Conservation (phyloP, 2,329 filamentous ascomycete genomes). For the Fusarium torulosum region DNA sequence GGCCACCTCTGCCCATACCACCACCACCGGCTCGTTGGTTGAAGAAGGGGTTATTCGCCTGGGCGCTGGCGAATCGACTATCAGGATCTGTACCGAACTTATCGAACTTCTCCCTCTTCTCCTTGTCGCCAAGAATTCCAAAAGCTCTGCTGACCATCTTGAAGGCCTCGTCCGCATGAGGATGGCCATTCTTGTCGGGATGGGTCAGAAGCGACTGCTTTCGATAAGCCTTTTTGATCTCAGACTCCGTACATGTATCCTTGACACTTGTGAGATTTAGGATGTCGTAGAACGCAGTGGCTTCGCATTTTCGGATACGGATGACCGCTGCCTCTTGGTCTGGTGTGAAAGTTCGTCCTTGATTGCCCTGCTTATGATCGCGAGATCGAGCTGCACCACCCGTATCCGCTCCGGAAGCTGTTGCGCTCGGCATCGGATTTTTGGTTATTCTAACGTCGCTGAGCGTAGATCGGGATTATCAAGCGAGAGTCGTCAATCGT, state of each 20-base stretch:
- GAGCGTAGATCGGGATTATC: neutral
- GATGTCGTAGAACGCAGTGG: conserved; percentile 97
- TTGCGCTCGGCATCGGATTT: conserved; percentile 59
- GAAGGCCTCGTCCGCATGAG: conserved; percentile 96
- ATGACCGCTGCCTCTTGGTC: conserved; percentile 94
- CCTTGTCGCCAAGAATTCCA: conserved; percentile 89
- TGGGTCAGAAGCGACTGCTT: conserved; percentile 95
- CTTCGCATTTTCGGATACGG: conserved; percentile 84
- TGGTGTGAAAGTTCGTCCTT: conserved; percentile 81
- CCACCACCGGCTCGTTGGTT: conserved; percentile 58
- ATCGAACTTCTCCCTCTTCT: conserved; percentile 88
- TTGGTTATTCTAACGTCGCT: conserved; percentile 8
- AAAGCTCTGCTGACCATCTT: conserved; percentile 98
- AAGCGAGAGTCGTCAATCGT: conserved; percentile 16
- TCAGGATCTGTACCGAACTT: conserved; percentile 93
- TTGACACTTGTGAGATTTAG: conserved; percentile 76
- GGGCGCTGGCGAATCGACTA: conserved; percentile 78
- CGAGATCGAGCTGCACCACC: conserved; percentile 63
- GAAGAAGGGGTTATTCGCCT: conserved; percentile 74
- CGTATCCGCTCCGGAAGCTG: conserved; percentile 67
- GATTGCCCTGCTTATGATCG: conserved; percentile 81
- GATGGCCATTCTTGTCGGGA: conserved; percentile 98
- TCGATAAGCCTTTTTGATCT: conserved; percentile 98
- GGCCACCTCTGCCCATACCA: conserved; percentile 62
- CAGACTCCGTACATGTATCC: conserved; percentile 77